Evolutionary conservation across 139 green algal genomes (phyloP).

Genomic region (Chlamydomonas schloesseri): DNA sequence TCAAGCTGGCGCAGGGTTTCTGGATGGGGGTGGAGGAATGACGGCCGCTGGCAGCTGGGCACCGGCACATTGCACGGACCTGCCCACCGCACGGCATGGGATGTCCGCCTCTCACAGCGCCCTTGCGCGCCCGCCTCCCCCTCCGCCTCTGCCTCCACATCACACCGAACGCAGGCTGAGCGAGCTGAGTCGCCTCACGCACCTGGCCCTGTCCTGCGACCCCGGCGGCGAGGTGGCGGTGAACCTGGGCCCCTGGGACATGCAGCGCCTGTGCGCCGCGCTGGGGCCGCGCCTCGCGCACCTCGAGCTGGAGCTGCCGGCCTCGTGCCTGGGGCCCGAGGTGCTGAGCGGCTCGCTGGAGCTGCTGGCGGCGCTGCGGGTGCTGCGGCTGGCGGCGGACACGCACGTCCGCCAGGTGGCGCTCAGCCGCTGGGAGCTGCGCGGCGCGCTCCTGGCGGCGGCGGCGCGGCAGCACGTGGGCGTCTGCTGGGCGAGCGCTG

Average conservation of each 20-base stretch:
- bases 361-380: not conserved
- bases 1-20: too few relatives aligned
- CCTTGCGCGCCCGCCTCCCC: too few relatives aligned
- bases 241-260: not conserved
- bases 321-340: not conserved
- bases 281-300: not conserved
- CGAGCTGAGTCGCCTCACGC: not conserved
- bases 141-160: too few relatives aligned
- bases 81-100: too few relatives aligned
- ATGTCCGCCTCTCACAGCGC: too few relatives aligned
- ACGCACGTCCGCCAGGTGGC: not conserved
- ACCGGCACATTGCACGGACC: too few relatives aligned
- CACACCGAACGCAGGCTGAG: not conserved
- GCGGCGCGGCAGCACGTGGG: not conserved
- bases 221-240: not conserved
- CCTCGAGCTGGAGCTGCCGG: constrained; percentile 9
- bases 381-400: not conserved
- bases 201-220: not conserved
- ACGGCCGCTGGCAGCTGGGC: too few relatives aligned
- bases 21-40: too few relatives aligned
- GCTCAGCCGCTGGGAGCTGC: not conserved
- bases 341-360: not conserved
- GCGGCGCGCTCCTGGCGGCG: not conserved
- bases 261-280: not conserved
- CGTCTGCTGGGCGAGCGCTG: not conserved